Percentiles rank a stretch among this genome's conserved stretches.
phyloP scores from a whole-genome alignment of 2,329 filamentous ascomycete species.

The Teratosphaeria viscida region DNA sequence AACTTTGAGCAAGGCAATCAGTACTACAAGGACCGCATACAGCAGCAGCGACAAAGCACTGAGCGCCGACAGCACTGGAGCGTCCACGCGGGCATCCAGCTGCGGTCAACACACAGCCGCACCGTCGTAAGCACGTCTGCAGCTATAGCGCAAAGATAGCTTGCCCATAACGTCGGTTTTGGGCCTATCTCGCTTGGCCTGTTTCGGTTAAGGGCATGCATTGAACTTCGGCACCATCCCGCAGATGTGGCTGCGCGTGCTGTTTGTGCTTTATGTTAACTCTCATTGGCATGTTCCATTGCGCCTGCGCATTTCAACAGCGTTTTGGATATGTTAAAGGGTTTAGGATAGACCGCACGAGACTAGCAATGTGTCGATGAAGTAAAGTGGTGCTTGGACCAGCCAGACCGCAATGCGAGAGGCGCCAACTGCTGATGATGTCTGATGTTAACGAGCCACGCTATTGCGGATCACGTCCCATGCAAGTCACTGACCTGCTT shows the following conservation, averaged over 20 bases:
- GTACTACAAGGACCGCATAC: slow-evolving; percentile 18
- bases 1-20: slow-evolving; percentile 14
- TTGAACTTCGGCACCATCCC: not conserved
- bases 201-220: not conserved
- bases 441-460: too few species aligned
- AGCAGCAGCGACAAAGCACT: slow-evolving; percentile 15
- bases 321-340: too few species aligned
- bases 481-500: too few species aligned
- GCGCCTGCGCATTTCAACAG: too few species aligned
- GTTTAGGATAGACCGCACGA: too few species aligned
- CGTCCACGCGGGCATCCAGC: slow-evolving; percentile 9
- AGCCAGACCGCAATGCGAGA: too few species aligned
- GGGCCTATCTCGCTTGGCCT: not conserved
- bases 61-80: slow-evolving; percentile 13
- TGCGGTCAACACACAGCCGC: not conserved
- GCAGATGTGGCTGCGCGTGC: not conserved
- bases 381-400: too few species aligned
- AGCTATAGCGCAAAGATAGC: not conserved
- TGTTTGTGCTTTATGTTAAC: too few species aligned
- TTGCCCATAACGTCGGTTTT: not conserved
- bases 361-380: too few species aligned
- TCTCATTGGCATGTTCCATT: too few species aligned
- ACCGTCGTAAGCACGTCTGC: not conserved
- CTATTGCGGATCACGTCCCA: too few species aligned
- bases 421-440: too few species aligned